Evolutionary conservation across 305 asterid genomes (phyloP).

Genomic region (Fraxinus ornus): DNA sequence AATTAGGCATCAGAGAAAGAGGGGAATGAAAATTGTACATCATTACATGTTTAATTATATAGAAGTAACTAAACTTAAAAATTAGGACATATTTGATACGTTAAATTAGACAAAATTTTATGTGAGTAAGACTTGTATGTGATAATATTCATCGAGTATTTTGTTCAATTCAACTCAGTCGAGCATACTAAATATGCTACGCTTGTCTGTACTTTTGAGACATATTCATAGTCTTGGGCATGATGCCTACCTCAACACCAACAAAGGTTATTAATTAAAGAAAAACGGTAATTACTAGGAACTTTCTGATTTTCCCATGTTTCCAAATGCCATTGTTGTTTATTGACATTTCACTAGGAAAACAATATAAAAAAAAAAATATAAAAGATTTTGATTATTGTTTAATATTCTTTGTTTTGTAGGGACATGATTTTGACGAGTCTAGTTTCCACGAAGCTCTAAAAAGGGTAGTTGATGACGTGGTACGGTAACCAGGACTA

Average conservation of each 20-base stretch:
- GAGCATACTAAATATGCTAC: too few species aligned
- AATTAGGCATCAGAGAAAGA: too few species aligned
- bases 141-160: not conserved
- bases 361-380: not conserved
- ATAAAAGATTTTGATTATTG: not conserved
- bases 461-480: slow-evolving; percentile 33
- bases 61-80: not conserved
- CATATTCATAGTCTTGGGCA: not conserved
- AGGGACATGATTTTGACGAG: slow-evolving; percentile 51
- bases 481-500: slow-evolving; percentile 2
- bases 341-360: not conserved
- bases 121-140: not conserved
- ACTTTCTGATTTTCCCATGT: not conserved
- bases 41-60: not conserved
- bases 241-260: not conserved
- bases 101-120: not conserved
- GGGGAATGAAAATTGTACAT: not conserved
- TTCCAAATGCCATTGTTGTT: not conserved
- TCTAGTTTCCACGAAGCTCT: slow-evolving; percentile 45
- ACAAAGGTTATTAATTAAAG: not conserved
- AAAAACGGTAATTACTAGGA: slow-evolving; percentile 27
- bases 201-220: not conserved
- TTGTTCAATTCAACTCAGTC: not conserved
- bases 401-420: not conserved
- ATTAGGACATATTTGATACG: not conserved